Evolutionary conservation across 2,329 filamentous ascomycete genomes (phyloP).

Genomic region (Arthrinium phaeospermum): DNA sequence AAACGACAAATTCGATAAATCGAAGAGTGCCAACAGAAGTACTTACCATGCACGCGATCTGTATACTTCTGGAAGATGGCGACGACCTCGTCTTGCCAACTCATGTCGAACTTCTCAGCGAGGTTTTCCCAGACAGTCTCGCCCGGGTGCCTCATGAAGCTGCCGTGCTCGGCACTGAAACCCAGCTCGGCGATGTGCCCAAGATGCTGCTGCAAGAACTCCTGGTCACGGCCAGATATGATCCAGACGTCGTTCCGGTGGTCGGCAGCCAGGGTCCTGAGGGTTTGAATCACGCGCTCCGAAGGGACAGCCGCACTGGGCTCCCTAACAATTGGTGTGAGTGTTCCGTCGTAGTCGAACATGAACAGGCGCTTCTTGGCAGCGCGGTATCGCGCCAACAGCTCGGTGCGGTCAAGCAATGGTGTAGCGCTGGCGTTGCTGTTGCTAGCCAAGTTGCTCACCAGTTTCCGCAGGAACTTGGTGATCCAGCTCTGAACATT

Average conservation of each 20-base stretch:
- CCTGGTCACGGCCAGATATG: constrained; percentile 92
- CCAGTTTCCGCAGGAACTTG: constrained; percentile 77
- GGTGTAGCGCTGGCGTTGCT: constrained; percentile 80
- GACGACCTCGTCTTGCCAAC: constrained; percentile 87
- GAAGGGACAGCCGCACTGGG: constrained; percentile 89
- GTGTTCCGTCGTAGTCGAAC: constrained; percentile 98
- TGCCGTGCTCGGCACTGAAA: constrained; percentile 96
- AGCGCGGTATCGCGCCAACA: constrained; percentile 76
- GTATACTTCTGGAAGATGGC: constrained; percentile 88
- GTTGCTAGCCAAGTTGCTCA: constrained; percentile 80
- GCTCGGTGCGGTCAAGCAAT: constrained; percentile 73
- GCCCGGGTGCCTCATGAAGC: constrained; percentile 86
- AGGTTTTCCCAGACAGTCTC: constrained; percentile 85
- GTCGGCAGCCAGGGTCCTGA: constrained; percentile 81
- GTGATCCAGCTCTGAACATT: constrained; percentile 88
- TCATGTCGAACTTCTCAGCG: constrained; percentile 86
- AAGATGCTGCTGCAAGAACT: constrained; percentile 87
- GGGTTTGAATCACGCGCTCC: constrained; percentile 77
- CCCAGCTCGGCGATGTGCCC: constrained; percentile 89
- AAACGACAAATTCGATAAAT: not conserved
- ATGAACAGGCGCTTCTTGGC: constrained; percentile 87
- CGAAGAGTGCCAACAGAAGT: not conserved
- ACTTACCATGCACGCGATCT: constrained; percentile 79
- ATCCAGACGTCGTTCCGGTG: constrained; percentile 94
- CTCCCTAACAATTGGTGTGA: constrained; percentile 93